A percentile compares a stretch with the other conserved stretches of the same genome.
Evolutionary conservation across 2,329 filamentous ascomycete species (phyloP).

Genomic region (Botrytis hyacinthi): DNA sequence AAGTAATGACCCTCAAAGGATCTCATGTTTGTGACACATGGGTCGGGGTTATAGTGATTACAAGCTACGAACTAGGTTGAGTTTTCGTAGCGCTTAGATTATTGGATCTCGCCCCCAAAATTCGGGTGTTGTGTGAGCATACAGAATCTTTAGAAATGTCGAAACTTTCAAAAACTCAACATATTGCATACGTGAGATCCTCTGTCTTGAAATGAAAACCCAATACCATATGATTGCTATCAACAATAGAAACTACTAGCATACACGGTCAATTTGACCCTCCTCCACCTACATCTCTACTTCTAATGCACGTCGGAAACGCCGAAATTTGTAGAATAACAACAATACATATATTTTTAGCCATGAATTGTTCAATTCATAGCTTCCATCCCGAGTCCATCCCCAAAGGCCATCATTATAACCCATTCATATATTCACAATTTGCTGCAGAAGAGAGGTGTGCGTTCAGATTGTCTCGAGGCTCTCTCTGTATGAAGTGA

Average conservation of each 20-base stretch:
- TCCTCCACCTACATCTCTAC: constrained; percentile 34
- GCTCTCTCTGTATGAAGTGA: constrained; percentile 29
- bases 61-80: not conserved
- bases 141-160: not conserved
- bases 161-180: not conserved
- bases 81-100: not conserved
- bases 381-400: constrained; percentile 27
- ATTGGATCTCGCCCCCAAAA: not conserved
- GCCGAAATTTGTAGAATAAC: constrained; percentile 34
- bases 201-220: constrained; percentile 22
- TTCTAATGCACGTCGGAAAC: constrained; percentile 39
- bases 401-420: constrained; percentile 33
- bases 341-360: constrained; percentile 38
- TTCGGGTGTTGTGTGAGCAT: not conserved
- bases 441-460: constrained; percentile 29
- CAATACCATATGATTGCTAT: constrained; percentile 31
- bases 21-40: not conserved
- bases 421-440: constrained; percentile 34
- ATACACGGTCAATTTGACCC: constrained; percentile 37
- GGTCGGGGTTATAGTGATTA: not conserved
- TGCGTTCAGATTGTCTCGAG: constrained; percentile 34
- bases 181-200: not conserved
- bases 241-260: constrained; percentile 37
- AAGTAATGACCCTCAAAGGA: not conserved
- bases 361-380: constrained; percentile 27